Evolutionary conservation across 2,329 filamentous ascomycete genomes (phyloP), one percentile per base, ranked within the genome.

Genomic region (Penicillium sp.): DNA sequence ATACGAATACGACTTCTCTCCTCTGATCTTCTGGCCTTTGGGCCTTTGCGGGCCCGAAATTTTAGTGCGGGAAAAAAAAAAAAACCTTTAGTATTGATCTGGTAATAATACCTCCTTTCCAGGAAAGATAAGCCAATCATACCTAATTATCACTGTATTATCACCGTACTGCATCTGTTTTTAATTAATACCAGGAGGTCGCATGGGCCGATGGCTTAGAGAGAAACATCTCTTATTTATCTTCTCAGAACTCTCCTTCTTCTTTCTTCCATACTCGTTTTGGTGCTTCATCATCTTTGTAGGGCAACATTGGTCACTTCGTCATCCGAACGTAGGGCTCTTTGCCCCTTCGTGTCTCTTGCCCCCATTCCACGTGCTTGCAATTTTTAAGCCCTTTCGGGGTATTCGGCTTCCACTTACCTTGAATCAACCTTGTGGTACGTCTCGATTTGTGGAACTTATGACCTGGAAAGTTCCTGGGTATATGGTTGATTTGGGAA

Each of bases 291-390:
- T 42, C 23, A 29, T 49, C 18, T 40, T 18, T 4, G 16, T 38
- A 29, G 38, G 45, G 23, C 23, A 25, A 25, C 46, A 46, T 52
- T 47, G 49, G 42, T 51, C 34, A 21, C 10, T 46, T 23, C 52
- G 47, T 54, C 52, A 54, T 54, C 13, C 27, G 29, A 45, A 54
- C 52, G 47, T 54, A 54, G 52, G 52, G 52, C 52, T 41, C 34
- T 46, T 45, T 40, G 52, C 52, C 52, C 52, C 52, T 45, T 53
- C 51, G 45, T 51, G 52, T 40, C 18, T 45, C 47, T 45, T 54
- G 48, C 35, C 52, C 23, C 23, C 23, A 23, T 62, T 60, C 61
- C 62, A 65, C 62, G 62, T 64, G 61, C 53, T 55, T 47, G 48
- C 60, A 37, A 52, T 50, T 52, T 55, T 27, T 25, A 57, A 57